A percentile compares a stretch with the other conserved stretches of the same genome.
phyloP scores from a whole-genome alignment of 805 yeast species.

The Metschnikowia borealis region DNA sequence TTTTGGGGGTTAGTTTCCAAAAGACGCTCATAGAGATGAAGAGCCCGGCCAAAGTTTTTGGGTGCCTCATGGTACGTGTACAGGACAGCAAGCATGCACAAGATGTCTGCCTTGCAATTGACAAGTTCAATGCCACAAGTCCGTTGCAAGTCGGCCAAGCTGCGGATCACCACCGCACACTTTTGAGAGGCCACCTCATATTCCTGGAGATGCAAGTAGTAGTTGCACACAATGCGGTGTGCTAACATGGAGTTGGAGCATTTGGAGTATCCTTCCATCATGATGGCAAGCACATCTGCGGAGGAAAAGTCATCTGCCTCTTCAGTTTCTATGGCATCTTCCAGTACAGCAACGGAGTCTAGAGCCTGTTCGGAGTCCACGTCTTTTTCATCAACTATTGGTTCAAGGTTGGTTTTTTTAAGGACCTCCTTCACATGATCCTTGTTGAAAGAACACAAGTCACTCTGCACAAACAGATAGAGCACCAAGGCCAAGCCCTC shows the following conservation, averaged over 20 bases:
- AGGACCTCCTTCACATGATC: constrained; percentile 20
- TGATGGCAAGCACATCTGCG: constrained; percentile 48
- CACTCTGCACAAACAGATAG: constrained; percentile 63
- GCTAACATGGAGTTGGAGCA: constrained; percentile 50
- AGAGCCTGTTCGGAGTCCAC: constrained; percentile 9
- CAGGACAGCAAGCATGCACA: constrained; percentile 65
- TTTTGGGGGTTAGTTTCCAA: constrained; percentile 39
- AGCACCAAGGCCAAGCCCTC: constrained; percentile 62
- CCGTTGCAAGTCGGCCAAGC: constrained; percentile 46
- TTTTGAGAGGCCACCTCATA: constrained; percentile 59
- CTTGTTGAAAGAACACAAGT: constrained; percentile 57
- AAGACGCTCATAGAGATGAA: constrained; percentile 63
- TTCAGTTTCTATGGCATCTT: constrained; percentile 9
- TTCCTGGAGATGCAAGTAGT: constrained; percentile 56
- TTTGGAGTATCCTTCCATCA: constrained; percentile 48
- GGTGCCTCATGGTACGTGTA: constrained; percentile 90
- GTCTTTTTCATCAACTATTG: neutral
- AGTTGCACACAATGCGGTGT: constrained; percentile 59
- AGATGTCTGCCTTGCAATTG: constrained; percentile 54
- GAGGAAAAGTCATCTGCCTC: constrained; percentile 27
- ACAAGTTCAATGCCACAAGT: constrained; percentile 45
- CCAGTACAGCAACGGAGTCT: constrained; percentile 6
- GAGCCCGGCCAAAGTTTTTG: constrained; percentile 73
- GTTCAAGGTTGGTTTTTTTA: constrained; percentile 12
- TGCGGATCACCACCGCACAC: constrained; percentile 56